phyloP scores from a whole-genome alignment of 2,329 filamentous ascomycete genomes.

The Daldinia sp. region DNA sequence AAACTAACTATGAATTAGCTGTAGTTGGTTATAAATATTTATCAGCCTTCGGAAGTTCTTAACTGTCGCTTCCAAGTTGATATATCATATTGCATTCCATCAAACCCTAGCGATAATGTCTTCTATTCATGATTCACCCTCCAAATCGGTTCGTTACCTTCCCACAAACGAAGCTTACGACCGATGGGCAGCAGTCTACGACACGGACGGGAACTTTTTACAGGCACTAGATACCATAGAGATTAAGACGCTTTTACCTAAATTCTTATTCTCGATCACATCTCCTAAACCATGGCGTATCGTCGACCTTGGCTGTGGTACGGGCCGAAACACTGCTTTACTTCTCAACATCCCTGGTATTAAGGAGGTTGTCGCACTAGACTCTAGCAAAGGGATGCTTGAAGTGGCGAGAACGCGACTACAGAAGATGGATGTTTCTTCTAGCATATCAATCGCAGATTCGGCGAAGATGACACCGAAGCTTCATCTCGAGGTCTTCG shows the following conservation, averaged over 20 bases:
- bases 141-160: conserved; percentile 43
- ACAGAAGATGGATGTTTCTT: background rate
- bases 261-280: conserved; percentile 51
- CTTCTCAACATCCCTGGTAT: conserved; percentile 50
- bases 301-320: conserved; percentile 72
- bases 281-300: conserved; percentile 49
- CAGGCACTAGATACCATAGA: conserved; percentile 69
- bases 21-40: background rate
- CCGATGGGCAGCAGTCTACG: conserved; percentile 59
- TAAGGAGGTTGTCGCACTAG: conserved; percentile 59
- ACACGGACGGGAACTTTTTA: conserved; percentile 72
- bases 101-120: conserved; percentile 1
- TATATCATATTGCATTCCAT: background rate
- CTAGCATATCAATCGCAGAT: background rate
- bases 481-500: conserved; percentile 48
- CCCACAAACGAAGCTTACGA: conserved; percentile 48
- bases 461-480: background rate
- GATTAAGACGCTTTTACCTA: conserved; percentile 59
- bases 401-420: conserved; percentile 56
- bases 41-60: background rate
- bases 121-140: conserved; percentile 14
- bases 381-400: conserved; percentile 66
- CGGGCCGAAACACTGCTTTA: conserved; percentile 67
- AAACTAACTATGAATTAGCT: background rate
- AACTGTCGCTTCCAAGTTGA: background rate